These are phyloP conservation scores for Rubia yunnanensis DNA, from an alignment of 257 asterid species.

Conservation along the genomic window DNA sequence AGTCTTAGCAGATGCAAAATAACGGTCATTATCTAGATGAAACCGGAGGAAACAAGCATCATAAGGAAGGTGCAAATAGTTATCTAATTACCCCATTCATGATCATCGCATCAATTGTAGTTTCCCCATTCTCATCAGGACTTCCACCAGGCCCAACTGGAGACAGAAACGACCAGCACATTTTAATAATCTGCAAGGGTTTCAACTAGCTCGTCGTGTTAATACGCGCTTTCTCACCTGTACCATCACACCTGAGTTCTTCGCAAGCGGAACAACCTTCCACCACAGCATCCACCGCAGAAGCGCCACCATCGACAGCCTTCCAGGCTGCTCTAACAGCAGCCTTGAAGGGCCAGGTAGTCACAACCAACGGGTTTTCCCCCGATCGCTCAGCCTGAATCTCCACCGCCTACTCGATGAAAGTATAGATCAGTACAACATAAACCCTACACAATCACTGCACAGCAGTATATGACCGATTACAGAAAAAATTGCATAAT, in stretches of 20 bases:
- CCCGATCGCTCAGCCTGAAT: conserved; percentile 30
- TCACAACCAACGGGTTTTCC: conserved; percentile 64
- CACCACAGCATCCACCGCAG: conserved; percentile 80
- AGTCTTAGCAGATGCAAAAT: conserved; percentile 42
- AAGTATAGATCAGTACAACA: background rate
- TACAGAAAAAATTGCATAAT: background rate
- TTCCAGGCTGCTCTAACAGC: conserved; percentile 93
- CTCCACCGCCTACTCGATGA: conserved; percentile 30
- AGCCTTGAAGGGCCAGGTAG: conserved; percentile 96
- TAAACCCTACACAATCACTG: too few species aligned
- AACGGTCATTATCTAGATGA: conserved; percentile 3
- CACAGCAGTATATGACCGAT: too few species aligned
- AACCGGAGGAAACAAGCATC: conserved; percentile 2
- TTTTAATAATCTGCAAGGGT: conserved; percentile 1
- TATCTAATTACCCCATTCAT: conserved; percentile 74
- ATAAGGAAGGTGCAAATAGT: conserved; percentile 7
- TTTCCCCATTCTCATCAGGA: conserved; percentile 97
- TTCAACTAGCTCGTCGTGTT: background rate
- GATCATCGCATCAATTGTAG: conserved; percentile 88
- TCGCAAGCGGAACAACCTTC: conserved; percentile 93
- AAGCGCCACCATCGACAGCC: conserved; percentile 42
- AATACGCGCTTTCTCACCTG: conserved; percentile 41
- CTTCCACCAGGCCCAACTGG: conserved; percentile 99
- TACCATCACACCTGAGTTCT: conserved; percentile 79
- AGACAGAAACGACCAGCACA: conserved; percentile 11